A percentile compares a stretch with the other conserved stretches of the same genome.
Evolutionary conservation across 768 basidiomycete species (phyloP).

Genomic region (Phylloporus arenicola): DNA sequence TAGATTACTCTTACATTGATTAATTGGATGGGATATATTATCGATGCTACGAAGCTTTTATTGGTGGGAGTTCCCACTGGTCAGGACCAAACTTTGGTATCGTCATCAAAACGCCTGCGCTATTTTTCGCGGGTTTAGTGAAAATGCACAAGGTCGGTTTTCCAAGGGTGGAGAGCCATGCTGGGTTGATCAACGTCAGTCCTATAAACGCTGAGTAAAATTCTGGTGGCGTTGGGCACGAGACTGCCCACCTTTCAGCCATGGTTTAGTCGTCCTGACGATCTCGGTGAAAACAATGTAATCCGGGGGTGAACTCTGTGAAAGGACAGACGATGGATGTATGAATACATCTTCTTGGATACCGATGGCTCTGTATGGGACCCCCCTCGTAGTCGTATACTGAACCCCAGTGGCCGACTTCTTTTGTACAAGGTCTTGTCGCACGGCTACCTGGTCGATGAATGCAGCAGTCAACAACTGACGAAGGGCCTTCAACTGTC

Average conservation of each 20-base stretch:
- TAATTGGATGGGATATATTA: slow-evolving; percentile 15
- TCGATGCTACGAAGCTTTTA: slow-evolving; percentile 20
- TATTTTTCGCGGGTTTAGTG: slow-evolving; percentile 77
- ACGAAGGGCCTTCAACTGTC: slow-evolving; percentile 80
- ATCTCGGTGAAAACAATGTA: slow-evolving; percentile 83
- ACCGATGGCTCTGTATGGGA: slow-evolving; percentile 79
- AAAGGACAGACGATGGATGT: slow-evolving; percentile 83
- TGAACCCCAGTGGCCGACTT: slow-evolving; percentile 55
- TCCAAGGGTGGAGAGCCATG: slow-evolving; percentile 82
- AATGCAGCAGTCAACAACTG: slow-evolving; percentile 87
- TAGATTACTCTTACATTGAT: slow-evolving; percentile 8
- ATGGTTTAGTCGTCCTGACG: slow-evolving; percentile 65
- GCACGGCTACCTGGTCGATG: slow-evolving; percentile 91
- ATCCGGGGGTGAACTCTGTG: slow-evolving; percentile 68
- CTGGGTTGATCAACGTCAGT: slow-evolving; percentile 78
- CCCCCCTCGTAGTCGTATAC: slow-evolving; percentile 68
- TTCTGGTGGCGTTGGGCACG: not conserved
- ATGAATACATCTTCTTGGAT: slow-evolving; percentile 85
- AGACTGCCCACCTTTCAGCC: slow-evolving; percentile 64
- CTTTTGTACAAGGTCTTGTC: slow-evolving; percentile 74
- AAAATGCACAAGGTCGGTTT: slow-evolving; percentile 80
- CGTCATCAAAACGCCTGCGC: slow-evolving; percentile 60
- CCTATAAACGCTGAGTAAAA: slow-evolving; percentile 37
- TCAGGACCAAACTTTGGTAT: slow-evolving; percentile 82
- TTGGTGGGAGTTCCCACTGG: slow-evolving; percentile 81